A percentile compares a stretch with the other conserved stretches of the same genome.
Conservation (phyloP, 352 stramenopile genomes). For the Phytophthora sojae region DNA sequence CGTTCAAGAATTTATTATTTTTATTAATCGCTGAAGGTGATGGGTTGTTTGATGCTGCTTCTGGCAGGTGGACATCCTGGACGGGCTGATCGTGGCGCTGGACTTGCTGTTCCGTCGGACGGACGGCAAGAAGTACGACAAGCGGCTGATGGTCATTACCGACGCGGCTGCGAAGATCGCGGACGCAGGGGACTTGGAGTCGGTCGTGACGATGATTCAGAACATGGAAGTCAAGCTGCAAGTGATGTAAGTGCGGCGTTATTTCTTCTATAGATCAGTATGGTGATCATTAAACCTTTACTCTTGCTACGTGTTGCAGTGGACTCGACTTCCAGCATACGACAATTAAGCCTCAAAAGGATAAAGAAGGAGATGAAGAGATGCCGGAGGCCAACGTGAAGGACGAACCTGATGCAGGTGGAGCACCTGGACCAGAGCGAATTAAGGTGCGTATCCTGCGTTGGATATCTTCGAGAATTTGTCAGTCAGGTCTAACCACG, state of each 20-base stretch:
- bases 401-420: conserved; percentile 32
- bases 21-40: not conserved
- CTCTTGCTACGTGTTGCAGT: conserved; percentile 12
- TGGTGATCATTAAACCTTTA: conserved; percentile 2
- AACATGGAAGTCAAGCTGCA: conserved; percentile 84
- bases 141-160: conserved; percentile 79
- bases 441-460: conserved; percentile 31
- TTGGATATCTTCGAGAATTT: not conserved
- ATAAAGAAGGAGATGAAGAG: conserved; percentile 36
- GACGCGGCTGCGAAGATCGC: conserved; percentile 70
- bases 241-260: conserved; percentile 62
- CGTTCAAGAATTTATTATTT: not conserved
- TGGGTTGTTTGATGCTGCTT: not conserved
- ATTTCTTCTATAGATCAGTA: not conserved
- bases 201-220: conserved; percentile 78
- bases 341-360: conserved; percentile 41
- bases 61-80: conserved; percentile 69
- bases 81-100: conserved; percentile 84
- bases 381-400: conserved; percentile 20
- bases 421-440: conserved; percentile 6
- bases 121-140: conserved; percentile 83
- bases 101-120: conserved; percentile 81
- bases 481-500: not conserved
- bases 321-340: conserved; percentile 75
- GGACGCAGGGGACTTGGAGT: conserved; percentile 69